These are phyloP conservation scores for Zizania latifolia DNA, from an alignment of 176 grass and related monocot species.

Conservation along the genomic window DNA sequence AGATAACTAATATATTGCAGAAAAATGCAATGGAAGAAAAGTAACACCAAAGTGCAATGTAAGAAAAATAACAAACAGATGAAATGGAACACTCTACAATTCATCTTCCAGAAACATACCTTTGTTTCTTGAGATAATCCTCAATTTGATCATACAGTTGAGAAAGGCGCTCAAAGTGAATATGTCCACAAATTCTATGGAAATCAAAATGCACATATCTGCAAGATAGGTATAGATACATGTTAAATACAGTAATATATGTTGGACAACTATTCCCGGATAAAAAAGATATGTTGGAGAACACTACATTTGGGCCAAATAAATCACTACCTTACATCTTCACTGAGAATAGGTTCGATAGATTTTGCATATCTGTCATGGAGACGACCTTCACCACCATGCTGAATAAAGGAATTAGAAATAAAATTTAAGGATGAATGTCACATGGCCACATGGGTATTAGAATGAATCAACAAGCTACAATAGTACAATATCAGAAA, in stretches of 20 bases:
- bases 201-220: constrained; percentile 97
- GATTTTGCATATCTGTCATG: constrained; percentile 67
- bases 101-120: too few species aligned
- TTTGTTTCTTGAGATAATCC: too few species aligned
- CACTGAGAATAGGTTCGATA: constrained; percentile 63
- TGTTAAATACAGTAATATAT: constrained; percentile 3
- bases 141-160: constrained; percentile 76
- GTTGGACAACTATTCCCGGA: too few species aligned
- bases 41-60: background rate
- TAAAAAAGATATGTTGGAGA: too few species aligned
- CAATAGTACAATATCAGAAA: background rate
- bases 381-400: constrained; percentile 78
- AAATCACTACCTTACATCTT: constrained; percentile 69
- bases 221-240: constrained; percentile 23
- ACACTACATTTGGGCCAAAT: constrained; percentile 9
- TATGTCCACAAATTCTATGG: constrained; percentile 80
- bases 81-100: background rate
- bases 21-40: background rate
- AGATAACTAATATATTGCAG: background rate
- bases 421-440: background rate
- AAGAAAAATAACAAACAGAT: constrained; percentile 2
- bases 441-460: constrained; percentile 3
- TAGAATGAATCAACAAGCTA: constrained; percentile 24
- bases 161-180: constrained; percentile 91
- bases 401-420: constrained; percentile 47